Evolutionary conservation across 768 basidiomycete genomes (phyloP).

Genomic region (Pilatotrama ljubarskyi): DNA sequence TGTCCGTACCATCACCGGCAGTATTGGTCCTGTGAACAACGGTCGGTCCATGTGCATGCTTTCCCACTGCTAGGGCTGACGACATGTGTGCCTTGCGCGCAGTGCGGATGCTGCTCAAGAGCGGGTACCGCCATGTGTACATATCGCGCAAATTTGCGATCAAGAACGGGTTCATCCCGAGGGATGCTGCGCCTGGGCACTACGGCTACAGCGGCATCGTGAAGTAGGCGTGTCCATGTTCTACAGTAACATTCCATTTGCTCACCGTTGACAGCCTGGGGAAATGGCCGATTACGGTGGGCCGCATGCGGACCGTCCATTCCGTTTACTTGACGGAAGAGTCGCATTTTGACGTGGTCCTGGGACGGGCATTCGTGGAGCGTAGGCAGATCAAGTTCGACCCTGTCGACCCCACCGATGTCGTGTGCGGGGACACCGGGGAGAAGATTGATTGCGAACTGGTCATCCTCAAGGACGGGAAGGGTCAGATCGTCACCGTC

Average conservation of each 20-base stretch:
- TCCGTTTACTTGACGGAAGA: constrained; percentile 91
- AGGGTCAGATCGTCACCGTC: constrained; percentile 87
- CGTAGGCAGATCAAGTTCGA: constrained; percentile 76
- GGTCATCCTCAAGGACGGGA: constrained; percentile 88
- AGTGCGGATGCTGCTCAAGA: constrained; percentile 94
- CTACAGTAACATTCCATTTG: background rate
- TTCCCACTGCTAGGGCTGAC: background rate
- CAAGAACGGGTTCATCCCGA: constrained; percentile 83
- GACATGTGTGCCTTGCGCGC: constrained; percentile 2
- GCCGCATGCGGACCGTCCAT: constrained; percentile 39
- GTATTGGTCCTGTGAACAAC: constrained; percentile 86
- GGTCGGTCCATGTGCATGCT: constrained; percentile 47
- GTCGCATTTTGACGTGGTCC: constrained; percentile 92
- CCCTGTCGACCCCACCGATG: constrained; percentile 81
- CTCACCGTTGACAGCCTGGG: constrained; percentile 53
- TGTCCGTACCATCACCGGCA: constrained; percentile 88
- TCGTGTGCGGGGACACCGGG: constrained; percentile 89
- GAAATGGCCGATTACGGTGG: constrained; percentile 80
- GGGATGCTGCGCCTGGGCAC: constrained; percentile 83
- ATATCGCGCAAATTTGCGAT: constrained; percentile 92
- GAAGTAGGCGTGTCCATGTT: constrained; percentile 40
- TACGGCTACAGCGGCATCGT: constrained; percentile 93
- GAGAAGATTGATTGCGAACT: constrained; percentile 91
- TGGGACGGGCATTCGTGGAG: constrained; percentile 86
- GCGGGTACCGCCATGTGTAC: constrained; percentile 92